Base-by-base conservation (phyloP, 179 eudicot species). In the Amaranthus tricolor region DNA sequence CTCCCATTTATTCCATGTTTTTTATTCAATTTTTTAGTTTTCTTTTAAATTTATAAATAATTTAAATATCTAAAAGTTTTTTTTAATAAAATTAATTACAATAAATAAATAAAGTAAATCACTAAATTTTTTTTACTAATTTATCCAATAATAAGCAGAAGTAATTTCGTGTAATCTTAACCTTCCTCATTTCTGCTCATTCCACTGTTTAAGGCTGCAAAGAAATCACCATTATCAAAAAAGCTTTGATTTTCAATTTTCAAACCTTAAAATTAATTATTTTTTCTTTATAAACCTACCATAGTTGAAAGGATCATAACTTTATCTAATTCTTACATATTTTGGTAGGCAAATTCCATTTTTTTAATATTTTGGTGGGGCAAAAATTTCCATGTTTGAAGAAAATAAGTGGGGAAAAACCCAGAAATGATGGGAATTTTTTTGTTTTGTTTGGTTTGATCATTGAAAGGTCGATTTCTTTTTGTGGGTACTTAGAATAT, bases 401-500 rank as follows among this genome's bases (percentile, higher is more conserved):
- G 51, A 73, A 51, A 68, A 76, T 70, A 71, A 53, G 67, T 17
- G 64, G 64, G 44, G 6, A 12, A 43, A 31, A 31, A 31, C 40
- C 45, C 68, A 66, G 67, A 60, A 66, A 78, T 86, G 64, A 82
- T 86, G 84, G 60, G n/a, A 13, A 17, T 66, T 66, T 66, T 66
- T 13, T 54, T 52, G 21, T 72, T 69, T 6, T 21, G 52, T 69
- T 69, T 55, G 43, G 9, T 55, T 74, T 75, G 86, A 85, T 82
- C 82, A 82, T 74, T 55, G 90, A 93, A 89, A 91, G 91, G 96
- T 85, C 91, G 52, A 81, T 91, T 86, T 87, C 90, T 87, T 93
- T 88, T 85, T 70, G 74, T 70, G 53, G 57, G 69, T 66, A 59
- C 68, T 65, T 62, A 6, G 52, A 66, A 64, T 64, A 74, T 31